These are phyloP conservation scores for Zygotorulaspora chibaensis DNA, from an alignment of 805 yeast species.

Conservation along the genomic window DNA sequence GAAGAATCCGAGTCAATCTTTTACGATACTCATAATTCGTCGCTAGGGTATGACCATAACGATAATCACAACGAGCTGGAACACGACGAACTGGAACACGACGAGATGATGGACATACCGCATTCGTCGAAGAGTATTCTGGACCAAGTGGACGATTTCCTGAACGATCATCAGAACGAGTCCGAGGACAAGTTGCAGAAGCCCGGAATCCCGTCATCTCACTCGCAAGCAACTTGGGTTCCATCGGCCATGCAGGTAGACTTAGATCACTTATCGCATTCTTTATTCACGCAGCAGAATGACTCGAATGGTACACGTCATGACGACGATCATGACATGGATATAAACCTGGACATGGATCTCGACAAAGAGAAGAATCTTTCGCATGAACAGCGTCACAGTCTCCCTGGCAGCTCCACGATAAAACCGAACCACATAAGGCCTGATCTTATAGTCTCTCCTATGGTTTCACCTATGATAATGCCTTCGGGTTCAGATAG, in stretches of 20 bases:
- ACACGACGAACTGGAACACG: background rate
- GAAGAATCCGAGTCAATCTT: constrained; percentile 3
- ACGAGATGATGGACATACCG: constrained; percentile 10
- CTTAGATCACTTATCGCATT: constrained; percentile 17
- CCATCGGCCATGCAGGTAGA: constrained; percentile 18
- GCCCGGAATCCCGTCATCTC: background rate
- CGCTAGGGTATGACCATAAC: background rate
- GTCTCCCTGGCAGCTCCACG: background rate
- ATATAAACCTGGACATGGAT: background rate
- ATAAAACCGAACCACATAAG: constrained; percentile 32
- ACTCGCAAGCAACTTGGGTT: constrained; percentile 2
- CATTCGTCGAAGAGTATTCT: constrained; percentile 26
- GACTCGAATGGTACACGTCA: background rate
- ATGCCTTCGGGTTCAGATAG: constrained; percentile 33
- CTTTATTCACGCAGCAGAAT: constrained; percentile 8
- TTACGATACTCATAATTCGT: constrained; percentile 4
- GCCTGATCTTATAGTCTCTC: constrained; percentile 66
- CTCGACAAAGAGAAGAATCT: constrained; percentile 1
- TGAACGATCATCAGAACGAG: constrained; percentile 10
- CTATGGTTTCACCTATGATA: constrained; percentile 71
- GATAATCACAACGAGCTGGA: background rate
- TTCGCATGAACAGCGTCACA: constrained; percentile 1
- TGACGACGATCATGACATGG: background rate
- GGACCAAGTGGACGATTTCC: constrained; percentile 30
- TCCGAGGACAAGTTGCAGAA: constrained; percentile 2